Percentiles rank a stretch among this genome's conserved stretches.
These are phyloP conservation scores for Dimargaris xerosporica DNA, from an alignment of 192 early-diverging fungal genomes.

Conservation along the genomic window DNA sequence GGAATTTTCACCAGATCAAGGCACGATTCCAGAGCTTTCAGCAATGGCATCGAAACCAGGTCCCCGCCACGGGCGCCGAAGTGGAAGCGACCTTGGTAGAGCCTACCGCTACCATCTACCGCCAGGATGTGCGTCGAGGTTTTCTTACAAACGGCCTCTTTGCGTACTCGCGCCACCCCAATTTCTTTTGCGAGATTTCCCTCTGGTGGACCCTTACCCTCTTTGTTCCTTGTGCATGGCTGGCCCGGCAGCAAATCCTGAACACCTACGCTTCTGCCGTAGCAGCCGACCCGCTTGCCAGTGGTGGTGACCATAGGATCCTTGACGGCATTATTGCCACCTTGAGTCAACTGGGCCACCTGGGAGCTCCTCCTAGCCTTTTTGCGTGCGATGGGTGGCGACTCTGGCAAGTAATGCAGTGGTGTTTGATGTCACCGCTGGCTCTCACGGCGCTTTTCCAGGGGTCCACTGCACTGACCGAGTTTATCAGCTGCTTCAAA, in stretches of 20 bases:
- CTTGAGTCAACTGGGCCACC: too few relatives aligned
- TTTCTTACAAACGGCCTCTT: slow-evolving; percentile 66
- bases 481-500: slow-evolving; percentile 44
- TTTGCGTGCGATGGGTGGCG: too few relatives aligned
- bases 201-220: slow-evolving; percentile 35
- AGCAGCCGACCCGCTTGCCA: too few relatives aligned
- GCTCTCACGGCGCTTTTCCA: slow-evolving; percentile 54
- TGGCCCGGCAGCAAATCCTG: slow-evolving; percentile 23
- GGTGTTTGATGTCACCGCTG: slow-evolving; percentile 22
- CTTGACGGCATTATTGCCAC: too few relatives aligned
- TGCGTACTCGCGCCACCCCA: slow-evolving; percentile 61
- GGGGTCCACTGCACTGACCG: slow-evolving; percentile 40
- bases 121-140: slow-evolving; percentile 35
- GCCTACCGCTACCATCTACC: too few relatives aligned
- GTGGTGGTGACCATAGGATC: too few relatives aligned
- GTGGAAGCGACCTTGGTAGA: background rate
- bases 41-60: too few relatives aligned
- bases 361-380: too few relatives aligned
- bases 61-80: background rate
- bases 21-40: slow-evolving; percentile 12
- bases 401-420: too few relatives aligned
- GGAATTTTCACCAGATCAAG: slow-evolving; percentile 44
- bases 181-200: slow-evolving; percentile 65
- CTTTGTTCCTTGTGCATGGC: background rate
- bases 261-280: too few relatives aligned